A percentile compares a stretch with the other conserved stretches of the same genome.
Evolutionary conservation across 148 eudicot species (phyloP).

Genomic region (Euryodendron excelsum): DNA sequence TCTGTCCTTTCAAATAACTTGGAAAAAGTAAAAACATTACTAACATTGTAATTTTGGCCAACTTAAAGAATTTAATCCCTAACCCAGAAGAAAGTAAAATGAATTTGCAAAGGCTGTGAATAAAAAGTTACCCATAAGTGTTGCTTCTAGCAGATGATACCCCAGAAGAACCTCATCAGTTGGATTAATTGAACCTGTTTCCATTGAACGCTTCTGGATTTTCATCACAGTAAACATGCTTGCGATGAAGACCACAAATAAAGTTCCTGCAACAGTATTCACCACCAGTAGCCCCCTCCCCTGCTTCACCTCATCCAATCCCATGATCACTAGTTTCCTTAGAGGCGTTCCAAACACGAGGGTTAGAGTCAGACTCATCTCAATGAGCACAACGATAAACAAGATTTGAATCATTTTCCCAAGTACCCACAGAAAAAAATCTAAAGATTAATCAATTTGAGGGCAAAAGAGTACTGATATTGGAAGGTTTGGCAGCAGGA

Average conservation of each 20-base stretch:
- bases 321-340: slow-evolving; percentile 11
- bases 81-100: neutral
- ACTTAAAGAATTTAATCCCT: neutral
- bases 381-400: neutral
- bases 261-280: slow-evolving; percentile 8
- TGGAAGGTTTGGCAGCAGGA: neutral
- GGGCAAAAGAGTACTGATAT: neutral
- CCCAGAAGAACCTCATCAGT: slow-evolving; percentile 22
- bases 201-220: slow-evolving; percentile 8
- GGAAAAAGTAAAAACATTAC: too few relatives aligned
- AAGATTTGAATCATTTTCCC: slow-evolving; percentile 13
- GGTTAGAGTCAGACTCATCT: slow-evolving; percentile 18
- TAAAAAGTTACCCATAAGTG: slow-evolving; percentile 11
- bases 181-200: slow-evolving; percentile 14
- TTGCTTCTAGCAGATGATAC: slow-evolving; percentile 14
- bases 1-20: too few relatives aligned
- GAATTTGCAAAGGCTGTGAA: neutral
- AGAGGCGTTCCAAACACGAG: slow-evolving; percentile 14
- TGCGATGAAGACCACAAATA: slow-evolving; percentile 8
- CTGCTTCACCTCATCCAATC: slow-evolving; percentile 16
- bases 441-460: neutral
- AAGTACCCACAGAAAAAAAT: neutral
- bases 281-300: slow-evolving; percentile 13
- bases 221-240: slow-evolving; percentile 1
- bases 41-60: too few relatives aligned